Base-by-base conservation (phyloP, 2,329 filamentous ascomycete genomes). In the Penicillium sp. region DNA sequence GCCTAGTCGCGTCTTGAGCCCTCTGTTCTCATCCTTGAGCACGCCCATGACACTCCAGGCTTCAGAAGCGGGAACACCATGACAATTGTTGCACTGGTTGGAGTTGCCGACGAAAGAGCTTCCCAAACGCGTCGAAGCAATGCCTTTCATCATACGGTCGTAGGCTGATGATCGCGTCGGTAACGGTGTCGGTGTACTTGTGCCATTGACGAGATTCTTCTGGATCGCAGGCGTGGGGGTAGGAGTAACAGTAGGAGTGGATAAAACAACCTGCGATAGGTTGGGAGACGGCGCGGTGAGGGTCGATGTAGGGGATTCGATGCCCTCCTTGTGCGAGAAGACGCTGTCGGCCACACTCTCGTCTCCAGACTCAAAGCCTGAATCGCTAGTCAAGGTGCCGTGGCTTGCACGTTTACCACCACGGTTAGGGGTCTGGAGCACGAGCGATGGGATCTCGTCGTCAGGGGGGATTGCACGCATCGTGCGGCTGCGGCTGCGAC, bases 331-430 rank as follows among this genome's bases (percentile, higher is more conserved):
- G 15, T 72, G 68, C 0, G 75, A 78, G 58, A 78, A 80, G 17
- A 81, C 66, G 46, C 78, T 76, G 23, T 78, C 75, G 8, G 73
- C 71, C 20, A 80, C 73, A 32, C 78, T 80, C 50, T 84, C 81
- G 21, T 78, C 74, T 20, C 83, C 83, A 3, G 80, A 83, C 56
- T 84, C 83, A 54, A 84, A 84, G 40, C 82, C 82, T 5, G 82
- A 84, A 61, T 84, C 83, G 45, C 78, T 77, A 10, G 73, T 75
- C 18, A 72, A 67, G 3, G 74, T 76, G 6, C 66, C 66, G 41
- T 72, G 70, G 39, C 73, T 76, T 48, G 66, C 58, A 34, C 73
- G 70, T 46, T 74, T 72, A 49, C 66, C 53, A 49, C 68, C 64
- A 30, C 68, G 66, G 42, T 63, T 63, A 37, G 66, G 67, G 7